Base-by-base conservation (phyloP, 2,329 filamentous ascomycete species). In the Bimuria novae-zelandiae region DNA sequence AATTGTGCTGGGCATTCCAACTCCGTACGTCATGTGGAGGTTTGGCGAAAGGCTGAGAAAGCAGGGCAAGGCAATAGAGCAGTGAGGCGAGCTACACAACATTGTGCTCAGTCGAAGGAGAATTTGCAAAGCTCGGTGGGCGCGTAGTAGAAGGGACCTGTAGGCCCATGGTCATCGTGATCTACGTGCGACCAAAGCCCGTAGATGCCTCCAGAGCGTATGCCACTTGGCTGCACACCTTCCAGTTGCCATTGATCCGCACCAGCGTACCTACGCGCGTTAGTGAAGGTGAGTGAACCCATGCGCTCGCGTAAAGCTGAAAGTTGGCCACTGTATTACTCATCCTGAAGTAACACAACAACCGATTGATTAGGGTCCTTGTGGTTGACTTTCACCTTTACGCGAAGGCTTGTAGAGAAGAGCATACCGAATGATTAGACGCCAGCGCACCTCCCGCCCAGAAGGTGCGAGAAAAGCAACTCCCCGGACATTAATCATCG, bases 1-100 rank as follows among this genome's bases (percentile, higher is more conserved):
- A 7, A 32, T 68, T 41, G 46, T 41, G 4, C n/a, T 68, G 21
- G 67, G 68, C 11, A 49, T 78, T 36, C 75, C 77, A 0, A 76
- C 75, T 10, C 76, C 77, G 11, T 63, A 76, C 3, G 62, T 80
- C 16, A 58, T 82, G 30, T 80, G 78, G 77, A 74, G 62, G 32
- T 79, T 69, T 64, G 79, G 79, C 0, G 72, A 74, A 63, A 64
- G 43, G 44, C 54, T 81, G 60, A 68, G 79, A 53, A 69, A 76
- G 75, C 61, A 68, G 71, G 48, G 52, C 11, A 41, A 49, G 27
- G 32, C 44, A 11, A 23, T 37, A 14, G 23, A 47, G 8, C 33
- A 37, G 32, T 21, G 11, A 14, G 10, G 1, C 8, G 3, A 6
- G 14, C 12, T 32, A 4, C 27, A 12, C 21, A 3, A 1, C 27